Evolutionary conservation across 805 yeast species (phyloP), one percentile per base, ranked within the genome.

Genomic region (Ascoidea rubescens): DNA sequence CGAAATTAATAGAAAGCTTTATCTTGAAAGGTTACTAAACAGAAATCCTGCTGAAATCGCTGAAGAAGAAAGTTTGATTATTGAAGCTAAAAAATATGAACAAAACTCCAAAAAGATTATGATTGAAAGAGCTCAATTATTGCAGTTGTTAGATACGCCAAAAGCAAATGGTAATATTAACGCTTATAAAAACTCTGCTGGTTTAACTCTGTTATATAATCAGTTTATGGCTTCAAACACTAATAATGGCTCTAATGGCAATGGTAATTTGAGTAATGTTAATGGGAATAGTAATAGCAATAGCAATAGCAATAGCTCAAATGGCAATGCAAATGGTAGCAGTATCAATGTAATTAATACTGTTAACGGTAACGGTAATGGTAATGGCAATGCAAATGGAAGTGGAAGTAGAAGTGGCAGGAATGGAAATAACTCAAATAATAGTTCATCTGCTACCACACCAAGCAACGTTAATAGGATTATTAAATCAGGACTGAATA

Each of bases 1-100:
- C 57, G 99, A 93, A 64, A 55, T 75, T 21, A 87, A 82, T 58
- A 77, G 99, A 55, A 93, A 93, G 59, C 77, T 77, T 50, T 91
- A 91, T 62, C 67, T 93, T 48, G 82, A 82, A 59, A 78, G 87
- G 55, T 69, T 93, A 45, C 71, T 91, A 47, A 80, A 80, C 44
- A 72, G 99, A 58, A 80, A 91, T 2, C 97, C 99, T 0, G 95
- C 97, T 0, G 99, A 93, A 64, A 87, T 93, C 48, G 98, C 98
- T 0, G 99, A 93, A 68, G 99, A 93, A 63, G 98, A 93, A 64
- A 88, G 96, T 0, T 71, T 93, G 50, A 87, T 93, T 8, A 82
- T 91, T 33, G 99, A 93, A 64, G 95, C 97, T 2, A 78, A 95
- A 49, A 82, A 91, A 57, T 87, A 93, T 56, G 98, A 93, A 62